Conservation (phyloP, 2,329 filamentous ascomycete species). For the Aspergillus hortae region DNA sequence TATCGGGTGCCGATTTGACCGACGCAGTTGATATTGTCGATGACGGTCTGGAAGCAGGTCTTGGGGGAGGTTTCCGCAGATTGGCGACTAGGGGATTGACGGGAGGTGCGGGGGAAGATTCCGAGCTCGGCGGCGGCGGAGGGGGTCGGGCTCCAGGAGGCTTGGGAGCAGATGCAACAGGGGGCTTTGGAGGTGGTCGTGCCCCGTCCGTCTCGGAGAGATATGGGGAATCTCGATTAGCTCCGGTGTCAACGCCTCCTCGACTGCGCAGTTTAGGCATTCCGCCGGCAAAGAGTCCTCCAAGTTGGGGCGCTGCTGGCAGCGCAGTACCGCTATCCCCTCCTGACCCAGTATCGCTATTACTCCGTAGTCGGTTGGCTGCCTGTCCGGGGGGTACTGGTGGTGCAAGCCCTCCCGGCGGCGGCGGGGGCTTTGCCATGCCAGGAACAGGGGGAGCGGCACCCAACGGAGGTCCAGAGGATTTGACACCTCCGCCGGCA, state of each 20-base stretch:
- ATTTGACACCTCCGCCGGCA: slow-evolving; percentile 56
- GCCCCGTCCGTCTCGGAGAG: slow-evolving; percentile 72
- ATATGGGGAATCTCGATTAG: slow-evolving; percentile 68
- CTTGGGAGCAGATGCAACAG: slow-evolving; percentile 26
- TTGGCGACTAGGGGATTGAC: slow-evolving; percentile 53
- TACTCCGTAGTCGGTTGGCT: slow-evolving; percentile 69
- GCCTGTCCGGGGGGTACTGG: slow-evolving; percentile 57
- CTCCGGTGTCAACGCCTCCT: slow-evolving; percentile 73
- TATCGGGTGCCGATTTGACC: slow-evolving; percentile 45
- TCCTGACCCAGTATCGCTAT: slow-evolving; percentile 61
- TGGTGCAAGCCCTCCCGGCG: slow-evolving; percentile 41
- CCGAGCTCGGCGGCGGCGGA: slow-evolving; percentile 46
- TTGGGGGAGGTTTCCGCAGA: slow-evolving; percentile 56
- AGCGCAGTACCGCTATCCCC: slow-evolving; percentile 43
- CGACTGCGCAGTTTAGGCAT: slow-evolving; percentile 95
- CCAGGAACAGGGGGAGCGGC: slow-evolving; percentile 39
- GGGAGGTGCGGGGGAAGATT: slow-evolving; percentile 48
- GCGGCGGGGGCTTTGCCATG: slow-evolving; percentile 18
- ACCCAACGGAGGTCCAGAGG: slow-evolving; percentile 79
- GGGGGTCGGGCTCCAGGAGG: slow-evolving; percentile 55
- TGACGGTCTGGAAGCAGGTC: slow-evolving; percentile 52
- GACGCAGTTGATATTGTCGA: slow-evolving; percentile 60
- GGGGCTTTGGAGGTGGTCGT: slow-evolving; percentile 30
- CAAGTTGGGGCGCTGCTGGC: slow-evolving; percentile 73
- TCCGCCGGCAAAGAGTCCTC: slow-evolving; percentile 83